phyloP scores from a whole-genome alignment of 2,329 filamentous ascomycete species.

The Ascochyta viciae-villosae region DNA sequence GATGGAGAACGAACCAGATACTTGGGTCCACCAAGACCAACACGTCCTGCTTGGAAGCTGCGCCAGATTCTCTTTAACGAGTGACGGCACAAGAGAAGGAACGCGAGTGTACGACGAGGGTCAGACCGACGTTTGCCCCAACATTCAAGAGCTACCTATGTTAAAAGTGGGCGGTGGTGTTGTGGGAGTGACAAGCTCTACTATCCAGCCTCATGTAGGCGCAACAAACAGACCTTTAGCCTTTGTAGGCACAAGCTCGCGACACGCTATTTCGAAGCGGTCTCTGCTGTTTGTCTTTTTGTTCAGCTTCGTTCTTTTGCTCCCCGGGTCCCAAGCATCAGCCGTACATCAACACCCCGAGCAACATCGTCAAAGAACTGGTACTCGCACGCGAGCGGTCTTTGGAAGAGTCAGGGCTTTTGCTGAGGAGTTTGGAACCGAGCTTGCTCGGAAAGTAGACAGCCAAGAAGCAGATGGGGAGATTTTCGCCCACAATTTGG shows the following conservation, averaged over 20 bases:
- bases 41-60: conserved; percentile 24
- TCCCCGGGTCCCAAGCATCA: neutral
- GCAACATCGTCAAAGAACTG: neutral
- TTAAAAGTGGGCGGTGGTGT: neutral
- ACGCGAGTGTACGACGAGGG: conserved; percentile 21
- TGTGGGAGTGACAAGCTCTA: neutral
- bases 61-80: conserved; percentile 25
- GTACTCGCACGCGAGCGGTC: neutral
- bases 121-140: conserved; percentile 5
- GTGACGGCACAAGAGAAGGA: conserved; percentile 31
- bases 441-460: neutral
- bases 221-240: neutral
- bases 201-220: neutral
- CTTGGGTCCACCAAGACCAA: conserved; percentile 26
- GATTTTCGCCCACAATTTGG: neutral
- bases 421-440: neutral
- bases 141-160: neutral
- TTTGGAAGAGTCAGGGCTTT: neutral
- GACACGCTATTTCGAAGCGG: neutral
- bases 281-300: neutral
- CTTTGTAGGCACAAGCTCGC: neutral
- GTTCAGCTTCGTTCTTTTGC: neutral
- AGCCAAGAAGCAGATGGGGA: neutral
- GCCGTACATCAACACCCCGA: neutral
- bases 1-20: conserved; percentile 24